Conservation (phyloP, 2,329 filamentous ascomycete species). For the Aspergillus caelatus region DNA sequence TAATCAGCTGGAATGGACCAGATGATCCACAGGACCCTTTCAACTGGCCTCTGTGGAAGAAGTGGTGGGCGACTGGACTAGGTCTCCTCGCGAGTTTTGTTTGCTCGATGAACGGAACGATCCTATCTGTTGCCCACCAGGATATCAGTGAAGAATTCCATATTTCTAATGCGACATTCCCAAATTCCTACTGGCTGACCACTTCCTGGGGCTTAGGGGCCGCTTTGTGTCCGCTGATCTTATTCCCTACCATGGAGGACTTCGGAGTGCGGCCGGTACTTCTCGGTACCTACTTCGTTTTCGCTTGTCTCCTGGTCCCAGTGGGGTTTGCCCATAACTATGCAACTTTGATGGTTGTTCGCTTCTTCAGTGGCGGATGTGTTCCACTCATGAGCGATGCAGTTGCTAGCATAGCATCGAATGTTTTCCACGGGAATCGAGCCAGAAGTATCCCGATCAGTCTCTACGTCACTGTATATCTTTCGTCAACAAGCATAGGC, state of each 20-base stretch:
- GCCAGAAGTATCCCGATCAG: slow-evolving; percentile 43
- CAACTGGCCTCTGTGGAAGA: slow-evolving; percentile 40
- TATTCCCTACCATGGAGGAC: slow-evolving; percentile 41
- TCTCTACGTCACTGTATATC: slow-evolving; percentile 43
- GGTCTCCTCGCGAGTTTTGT: slow-evolving; percentile 36
- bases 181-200: slow-evolving; percentile 36
- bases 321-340: slow-evolving; percentile 48
- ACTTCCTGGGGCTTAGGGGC: slow-evolving; percentile 37
- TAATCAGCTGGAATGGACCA: background rate
- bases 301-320: slow-evolving; percentile 47
- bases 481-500: slow-evolving; percentile 47
- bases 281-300: slow-evolving; percentile 38
- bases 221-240: slow-evolving; percentile 29
- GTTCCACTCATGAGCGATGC: slow-evolving; percentile 44
- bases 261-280: slow-evolving; percentile 48
- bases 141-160: slow-evolving; percentile 39
- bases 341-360: slow-evolving; percentile 45
- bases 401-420: slow-evolving; percentile 32
- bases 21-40: slow-evolving; percentile 40
- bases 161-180: slow-evolving; percentile 33
- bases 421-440: slow-evolving; percentile 35
- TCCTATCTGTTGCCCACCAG: slow-evolving; percentile 40
- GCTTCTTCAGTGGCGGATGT: slow-evolving; percentile 48
- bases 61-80: slow-evolving; percentile 38
- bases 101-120: slow-evolving; percentile 41